These are phyloP conservation scores for Xylariaceae sp. DNA, from an alignment of 2,329 filamentous ascomycete species.

Conservation along the genomic window DNA sequence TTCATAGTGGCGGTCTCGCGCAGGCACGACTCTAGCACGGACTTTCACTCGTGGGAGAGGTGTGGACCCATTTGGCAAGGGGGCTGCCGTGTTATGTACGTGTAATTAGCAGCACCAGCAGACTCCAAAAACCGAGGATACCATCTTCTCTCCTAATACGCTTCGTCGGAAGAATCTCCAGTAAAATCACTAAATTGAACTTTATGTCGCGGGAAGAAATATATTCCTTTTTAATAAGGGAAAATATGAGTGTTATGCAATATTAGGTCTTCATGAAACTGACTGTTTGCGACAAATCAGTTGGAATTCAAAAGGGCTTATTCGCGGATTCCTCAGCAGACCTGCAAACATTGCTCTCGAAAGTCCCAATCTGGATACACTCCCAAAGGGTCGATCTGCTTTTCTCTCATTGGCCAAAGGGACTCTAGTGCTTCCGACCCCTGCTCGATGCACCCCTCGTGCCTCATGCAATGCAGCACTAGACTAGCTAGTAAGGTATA, in stretches of 20 bases:
- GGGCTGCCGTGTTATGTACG: neutral
- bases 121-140: neutral
- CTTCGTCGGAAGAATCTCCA: no score
- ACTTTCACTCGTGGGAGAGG: conserved; percentile 7
- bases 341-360: no score
- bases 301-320: neutral
- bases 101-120: neutral
- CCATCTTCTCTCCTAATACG: neutral
- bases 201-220: no score
- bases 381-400: conserved; percentile 39
- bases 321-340: conserved; percentile 8
- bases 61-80: neutral
- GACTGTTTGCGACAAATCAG: neutral
- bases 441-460: conserved; percentile 25
- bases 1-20: conserved; percentile 13
- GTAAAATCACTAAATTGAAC: no score
- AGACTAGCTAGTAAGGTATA: no score
- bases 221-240: no score
- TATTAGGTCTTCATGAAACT: no score
- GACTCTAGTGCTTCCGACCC: conserved; percentile 33
- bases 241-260: neutral
- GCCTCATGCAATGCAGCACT: no score
- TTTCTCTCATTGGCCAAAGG: conserved; percentile 36
- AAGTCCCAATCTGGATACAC: conserved; percentile 41
- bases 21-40: neutral